phyloP scores from a whole-genome alignment of 2,329 filamentous ascomycete species.

The Diaporthe sp. region DNA sequence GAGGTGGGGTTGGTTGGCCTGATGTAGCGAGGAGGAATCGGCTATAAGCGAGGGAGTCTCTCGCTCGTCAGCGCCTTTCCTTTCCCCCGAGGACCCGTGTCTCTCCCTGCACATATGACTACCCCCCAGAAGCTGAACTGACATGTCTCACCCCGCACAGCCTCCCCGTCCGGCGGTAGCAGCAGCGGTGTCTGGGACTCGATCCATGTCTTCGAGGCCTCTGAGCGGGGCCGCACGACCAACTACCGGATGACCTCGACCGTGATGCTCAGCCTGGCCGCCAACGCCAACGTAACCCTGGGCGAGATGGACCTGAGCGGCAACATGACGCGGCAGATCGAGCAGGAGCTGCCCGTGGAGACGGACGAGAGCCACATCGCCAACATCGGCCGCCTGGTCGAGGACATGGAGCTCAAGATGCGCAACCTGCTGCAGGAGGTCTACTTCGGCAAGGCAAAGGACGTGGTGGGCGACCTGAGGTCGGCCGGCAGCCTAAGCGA shows the following conservation, averaged over 20 bases:
- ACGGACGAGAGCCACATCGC: constrained; percentile 93
- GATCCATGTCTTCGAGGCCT: constrained; percentile 98
- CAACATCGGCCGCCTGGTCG: constrained; percentile 93
- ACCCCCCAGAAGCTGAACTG: not conserved
- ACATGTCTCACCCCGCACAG: constrained; percentile 54
- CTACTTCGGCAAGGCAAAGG: constrained; percentile 99
- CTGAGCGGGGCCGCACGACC: constrained; percentile 89
- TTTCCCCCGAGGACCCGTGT: not conserved
- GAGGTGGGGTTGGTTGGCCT: not conserved
- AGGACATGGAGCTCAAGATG: constrained; percentile 99
- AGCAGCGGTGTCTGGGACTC: constrained; percentile 93
- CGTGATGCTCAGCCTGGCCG: constrained; percentile 90
- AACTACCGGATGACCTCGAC: constrained; percentile 99
- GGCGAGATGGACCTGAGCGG: constrained; percentile 93
- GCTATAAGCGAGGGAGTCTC: constrained; percentile 29
- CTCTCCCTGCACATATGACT: constrained; percentile 19
- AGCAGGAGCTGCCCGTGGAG: constrained; percentile 90
- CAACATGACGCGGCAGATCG: constrained; percentile 97
- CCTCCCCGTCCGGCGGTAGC: constrained; percentile 70
- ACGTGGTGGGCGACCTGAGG: constrained; percentile 94
- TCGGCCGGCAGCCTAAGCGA: constrained; percentile 89
- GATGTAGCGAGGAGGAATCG: not conserved
- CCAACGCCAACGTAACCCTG: constrained; percentile 63
- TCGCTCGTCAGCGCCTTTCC: constrained; percentile 6
- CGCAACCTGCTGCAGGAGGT: constrained; percentile 97